Evolutionary conservation across 2,329 filamentous ascomycete genomes (phyloP), one percentile per base, ranked within the genome.

Genomic region (Reticulascus tulasneorum): DNA sequence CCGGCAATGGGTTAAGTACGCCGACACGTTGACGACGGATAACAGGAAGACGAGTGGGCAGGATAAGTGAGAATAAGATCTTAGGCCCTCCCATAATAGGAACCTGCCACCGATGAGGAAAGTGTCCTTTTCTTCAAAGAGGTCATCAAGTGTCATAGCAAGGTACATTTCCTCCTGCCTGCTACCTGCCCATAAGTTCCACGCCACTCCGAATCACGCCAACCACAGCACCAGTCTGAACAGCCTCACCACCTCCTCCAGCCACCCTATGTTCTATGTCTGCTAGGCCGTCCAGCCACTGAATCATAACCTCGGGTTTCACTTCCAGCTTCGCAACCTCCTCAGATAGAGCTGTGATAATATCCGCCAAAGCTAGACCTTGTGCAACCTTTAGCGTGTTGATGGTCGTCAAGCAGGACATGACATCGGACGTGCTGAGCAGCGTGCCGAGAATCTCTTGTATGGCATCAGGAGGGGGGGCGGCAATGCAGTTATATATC

Each of bases 401-500:
- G 60, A 98, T 82, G 0, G 88, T 94, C 40, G 78, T 82, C 32
- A 98, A 71, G 55, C 91, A 96, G 22, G 86, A 87, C 2, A 86
- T 94, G 31, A 98, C 86, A 55, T 98, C 91, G 35, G 80, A 77
- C 3, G 86, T 96, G 36, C 77, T 81, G 19, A 97, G 75, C 21
- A 98, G 73, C 1, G 88, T 94, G 47, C 84, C 76, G 47, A 90
- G 73, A 35, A 98, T 97, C 50, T 85, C 79, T 47, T 78, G 75
- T 54, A 97, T 88, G 51, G 95, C 91, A 17, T 83, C 79, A 1
- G 93, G 93, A 48, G 94, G 90, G 5, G 93, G 93, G 2, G 91
- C 91, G 8, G 93, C 93, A 55, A 98, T 94, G 62, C 93, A 98
- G 62, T 89, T 90, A 71, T 96, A 98, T 54, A 98, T 97, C 7